Conservation (phyloP, 192 early-diverging fungal genomes). For the Tieghemiomyces parasiticus region DNA sequence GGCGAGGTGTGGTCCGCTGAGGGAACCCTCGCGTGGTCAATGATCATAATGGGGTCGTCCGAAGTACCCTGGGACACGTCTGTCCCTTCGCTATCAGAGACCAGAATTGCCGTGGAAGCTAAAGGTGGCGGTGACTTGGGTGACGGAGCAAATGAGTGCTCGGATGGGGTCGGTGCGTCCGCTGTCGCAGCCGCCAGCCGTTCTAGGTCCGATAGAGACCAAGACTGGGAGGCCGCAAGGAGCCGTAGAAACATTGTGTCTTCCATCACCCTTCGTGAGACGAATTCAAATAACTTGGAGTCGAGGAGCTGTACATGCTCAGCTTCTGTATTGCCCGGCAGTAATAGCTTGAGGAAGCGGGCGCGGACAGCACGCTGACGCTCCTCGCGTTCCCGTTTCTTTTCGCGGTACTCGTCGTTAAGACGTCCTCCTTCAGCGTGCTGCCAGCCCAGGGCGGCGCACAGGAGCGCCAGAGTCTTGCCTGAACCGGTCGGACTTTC, state of each 20-base stretch:
- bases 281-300: not conserved
- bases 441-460: conserved; percentile 53
- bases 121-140: not conserved
- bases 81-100: not conserved
- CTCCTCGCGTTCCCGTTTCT: not conserved
- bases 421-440: too few relatives aligned
- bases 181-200: not conserved
- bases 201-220: not conserved
- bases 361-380: not conserved
- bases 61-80: not conserved
- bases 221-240: not conserved
- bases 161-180: not conserved
- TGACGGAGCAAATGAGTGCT: not conserved
- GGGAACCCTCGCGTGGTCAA: not conserved
- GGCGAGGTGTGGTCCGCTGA: not conserved
- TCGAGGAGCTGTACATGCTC: not conserved
- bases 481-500: conserved; percentile 67
- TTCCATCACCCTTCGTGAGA: not conserved
- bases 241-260: not conserved
- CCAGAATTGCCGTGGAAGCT: not conserved
- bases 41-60: not conserved
- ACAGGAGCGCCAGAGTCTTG: conserved; percentile 59
- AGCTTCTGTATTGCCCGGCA: not conserved
- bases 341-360: not conserved
- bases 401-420: too few relatives aligned